phyloP scores from a whole-genome alignment of 768 basidiomycete genomes.

The Jaapia argillacea region DNA sequence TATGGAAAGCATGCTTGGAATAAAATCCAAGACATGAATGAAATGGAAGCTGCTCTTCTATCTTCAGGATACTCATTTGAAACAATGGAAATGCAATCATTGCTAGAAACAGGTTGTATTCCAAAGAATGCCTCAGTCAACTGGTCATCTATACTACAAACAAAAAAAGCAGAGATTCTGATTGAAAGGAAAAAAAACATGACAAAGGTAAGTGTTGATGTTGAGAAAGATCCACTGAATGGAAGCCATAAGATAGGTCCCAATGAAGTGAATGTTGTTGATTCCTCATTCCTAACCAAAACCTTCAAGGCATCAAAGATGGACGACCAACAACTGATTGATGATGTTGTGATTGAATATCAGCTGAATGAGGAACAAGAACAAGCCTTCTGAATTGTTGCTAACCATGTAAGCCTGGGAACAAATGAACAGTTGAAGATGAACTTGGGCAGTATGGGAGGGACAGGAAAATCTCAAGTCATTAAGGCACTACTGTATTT shows the following conservation, averaged over 20 bases:
- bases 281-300: background rate
- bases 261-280: background rate
- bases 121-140: background rate
- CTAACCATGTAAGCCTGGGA: background rate
- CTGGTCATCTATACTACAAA: background rate
- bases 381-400: constrained; percentile 2
- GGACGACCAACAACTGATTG: background rate
- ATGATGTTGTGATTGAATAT: background rate
- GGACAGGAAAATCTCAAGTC: constrained; percentile 9
- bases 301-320: background rate
- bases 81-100: background rate
- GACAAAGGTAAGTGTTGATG: background rate
- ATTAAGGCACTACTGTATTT: constrained; percentile 9
- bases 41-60: background rate
- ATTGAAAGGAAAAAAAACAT: background rate
- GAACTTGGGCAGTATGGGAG: constrained; percentile 9
- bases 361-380: constrained; percentile 3
- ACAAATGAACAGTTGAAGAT: background rate
- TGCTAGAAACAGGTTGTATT: background rate
- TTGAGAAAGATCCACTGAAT: background rate
- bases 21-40: background rate
- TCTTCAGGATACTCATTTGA: background rate
- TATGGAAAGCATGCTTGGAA: background rate
- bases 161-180: background rate
- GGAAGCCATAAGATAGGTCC: background rate